Conservation (phyloP, 352 stramenopile genomes). For the Phytophthora pinifolia region DNA sequence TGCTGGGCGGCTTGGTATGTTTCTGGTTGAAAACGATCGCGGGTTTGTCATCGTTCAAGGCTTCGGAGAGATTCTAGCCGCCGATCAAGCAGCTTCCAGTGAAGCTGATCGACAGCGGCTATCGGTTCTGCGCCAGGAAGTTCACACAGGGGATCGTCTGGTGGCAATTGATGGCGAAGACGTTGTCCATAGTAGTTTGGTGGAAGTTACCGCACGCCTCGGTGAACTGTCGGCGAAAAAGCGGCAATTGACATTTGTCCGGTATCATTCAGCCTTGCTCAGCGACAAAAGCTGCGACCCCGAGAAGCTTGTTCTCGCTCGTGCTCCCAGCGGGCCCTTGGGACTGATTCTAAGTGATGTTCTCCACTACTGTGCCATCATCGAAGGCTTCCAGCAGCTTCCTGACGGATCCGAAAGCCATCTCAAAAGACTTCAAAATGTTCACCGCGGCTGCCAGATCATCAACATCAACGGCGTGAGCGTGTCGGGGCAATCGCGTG, state of each 20-base stretch:
- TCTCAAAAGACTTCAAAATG: constrained; percentile 24
- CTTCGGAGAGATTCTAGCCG: constrained; percentile 27
- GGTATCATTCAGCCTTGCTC: constrained; percentile 38
- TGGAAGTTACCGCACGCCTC: constrained; percentile 48
- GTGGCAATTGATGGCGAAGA: constrained; percentile 51
- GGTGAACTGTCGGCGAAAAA: constrained; percentile 40
- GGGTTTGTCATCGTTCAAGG: constrained; percentile 51
- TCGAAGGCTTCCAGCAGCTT: constrained; percentile 51
- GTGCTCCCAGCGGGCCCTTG: constrained; percentile 44
- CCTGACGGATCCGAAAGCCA: constrained; percentile 39
- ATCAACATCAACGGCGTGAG: constrained; percentile 54
- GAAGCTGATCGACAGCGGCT: constrained; percentile 38
- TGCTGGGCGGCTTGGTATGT: constrained; percentile 52
- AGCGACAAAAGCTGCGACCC: constrained; percentile 41
- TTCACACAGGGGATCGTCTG: constrained; percentile 51
- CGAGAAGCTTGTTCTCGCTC: constrained; percentile 50
- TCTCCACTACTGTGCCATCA: constrained; percentile 42
- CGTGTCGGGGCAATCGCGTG: constrained; percentile 36
- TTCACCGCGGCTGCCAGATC: constrained; percentile 60
- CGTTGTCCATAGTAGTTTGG: constrained; percentile 40
- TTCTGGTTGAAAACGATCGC: constrained; percentile 46
- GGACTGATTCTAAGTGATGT: constrained; percentile 48
- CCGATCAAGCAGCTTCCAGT: constrained; percentile 30
- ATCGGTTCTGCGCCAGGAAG: constrained; percentile 30
- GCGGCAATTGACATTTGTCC: constrained; percentile 49